Evolutionary conservation across 2,329 filamentous ascomycete species (phyloP).

Genomic region (Aspergillus tanneri): DNA sequence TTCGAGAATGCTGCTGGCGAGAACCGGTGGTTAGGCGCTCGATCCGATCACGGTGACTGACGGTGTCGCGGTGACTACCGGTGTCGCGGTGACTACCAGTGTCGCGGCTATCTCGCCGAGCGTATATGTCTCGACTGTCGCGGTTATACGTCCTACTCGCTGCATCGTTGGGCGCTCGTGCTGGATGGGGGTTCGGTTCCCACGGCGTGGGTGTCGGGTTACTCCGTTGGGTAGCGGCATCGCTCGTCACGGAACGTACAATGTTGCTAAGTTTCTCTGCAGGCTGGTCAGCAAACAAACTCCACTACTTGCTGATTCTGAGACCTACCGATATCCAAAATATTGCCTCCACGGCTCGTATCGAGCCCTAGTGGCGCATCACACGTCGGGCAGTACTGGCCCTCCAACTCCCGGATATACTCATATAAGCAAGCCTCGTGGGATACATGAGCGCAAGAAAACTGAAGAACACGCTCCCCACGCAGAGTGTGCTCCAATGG

Average conservation of each 20-base stretch:
- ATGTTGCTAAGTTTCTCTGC: conserved; percentile 93
- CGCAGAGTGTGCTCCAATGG: conserved; percentile 91
- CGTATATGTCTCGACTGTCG: conserved; percentile 29
- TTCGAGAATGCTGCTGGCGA: conserved; percentile 63
- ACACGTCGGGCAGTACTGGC: conserved; percentile 90
- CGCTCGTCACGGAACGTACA: conserved; percentile 76
- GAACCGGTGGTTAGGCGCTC: conserved; percentile 45
- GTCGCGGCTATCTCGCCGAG: conserved; percentile 43
- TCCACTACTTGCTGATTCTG: background rate
- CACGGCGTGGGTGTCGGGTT: conserved; percentile 64
- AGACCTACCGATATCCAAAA: conserved; percentile 78
- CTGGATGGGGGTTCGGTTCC: conserved; percentile 39
- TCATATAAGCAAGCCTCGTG: conserved; percentile 99
- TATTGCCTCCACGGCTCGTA: conserved; percentile 87
- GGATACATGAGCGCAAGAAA: conserved; percentile 94
- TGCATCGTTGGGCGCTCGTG: conserved; percentile 35
- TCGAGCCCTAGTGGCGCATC: conserved; percentile 89
- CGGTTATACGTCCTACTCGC: conserved; percentile 28
- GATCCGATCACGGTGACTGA: conserved; percentile 46
- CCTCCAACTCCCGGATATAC: conserved; percentile 91
- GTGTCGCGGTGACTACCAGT: conserved; percentile 34
- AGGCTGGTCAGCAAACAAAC: conserved; percentile 21
- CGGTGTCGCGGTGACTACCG: too few relatives aligned
- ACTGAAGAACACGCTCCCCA: conserved; percentile 90
- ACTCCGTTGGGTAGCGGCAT: conserved; percentile 53